These are phyloP conservation scores for Trichoderma simmonsii DNA, from an alignment of 2,329 filamentous ascomycete genomes.

Conservation along the genomic window DNA sequence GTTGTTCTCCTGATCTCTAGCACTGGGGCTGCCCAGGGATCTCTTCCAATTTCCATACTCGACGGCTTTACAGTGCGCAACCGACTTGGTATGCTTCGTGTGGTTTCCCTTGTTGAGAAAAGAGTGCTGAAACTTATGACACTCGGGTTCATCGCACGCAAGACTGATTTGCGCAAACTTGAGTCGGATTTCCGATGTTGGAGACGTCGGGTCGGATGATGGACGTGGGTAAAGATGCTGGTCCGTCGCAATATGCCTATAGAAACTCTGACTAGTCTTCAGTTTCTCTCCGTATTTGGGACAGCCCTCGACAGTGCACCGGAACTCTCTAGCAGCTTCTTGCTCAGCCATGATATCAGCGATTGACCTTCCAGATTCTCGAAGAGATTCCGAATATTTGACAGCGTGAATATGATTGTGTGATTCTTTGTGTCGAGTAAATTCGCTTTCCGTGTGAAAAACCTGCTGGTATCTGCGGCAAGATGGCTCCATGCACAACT, in stretches of 20 bases:
- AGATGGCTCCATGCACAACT: constrained; percentile 7
- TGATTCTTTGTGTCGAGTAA: constrained; percentile 19
- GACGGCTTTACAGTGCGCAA: neutral
- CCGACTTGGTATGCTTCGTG: neutral
- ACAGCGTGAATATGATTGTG: constrained; percentile 18
- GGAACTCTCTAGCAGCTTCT: constrained; percentile 20
- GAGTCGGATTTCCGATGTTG: neutral
- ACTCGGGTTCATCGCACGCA: neutral
- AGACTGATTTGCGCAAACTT: neutral
- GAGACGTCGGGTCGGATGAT: neutral
- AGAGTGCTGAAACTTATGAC: neutral
- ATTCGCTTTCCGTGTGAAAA: constrained; percentile 16
- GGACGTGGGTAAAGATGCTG: neutral
- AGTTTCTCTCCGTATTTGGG: constrained; percentile 15
- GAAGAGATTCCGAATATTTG: constrained; percentile 16
- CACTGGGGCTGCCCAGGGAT: neutral
- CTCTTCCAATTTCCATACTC: neutral
- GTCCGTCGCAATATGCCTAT: neutral
- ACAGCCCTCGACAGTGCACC: constrained; percentile 23
- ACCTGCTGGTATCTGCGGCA: constrained; percentile 21
- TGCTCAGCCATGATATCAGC: constrained; percentile 21
- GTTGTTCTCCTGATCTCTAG: neutral
- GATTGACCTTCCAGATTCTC: neutral
- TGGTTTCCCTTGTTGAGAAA: neutral
- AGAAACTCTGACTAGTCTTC: neutral